These are phyloP conservation scores for Curvularia sp. DNA, from an alignment of 2,329 filamentous ascomycete genomes.

Conservation along the genomic window DNA sequence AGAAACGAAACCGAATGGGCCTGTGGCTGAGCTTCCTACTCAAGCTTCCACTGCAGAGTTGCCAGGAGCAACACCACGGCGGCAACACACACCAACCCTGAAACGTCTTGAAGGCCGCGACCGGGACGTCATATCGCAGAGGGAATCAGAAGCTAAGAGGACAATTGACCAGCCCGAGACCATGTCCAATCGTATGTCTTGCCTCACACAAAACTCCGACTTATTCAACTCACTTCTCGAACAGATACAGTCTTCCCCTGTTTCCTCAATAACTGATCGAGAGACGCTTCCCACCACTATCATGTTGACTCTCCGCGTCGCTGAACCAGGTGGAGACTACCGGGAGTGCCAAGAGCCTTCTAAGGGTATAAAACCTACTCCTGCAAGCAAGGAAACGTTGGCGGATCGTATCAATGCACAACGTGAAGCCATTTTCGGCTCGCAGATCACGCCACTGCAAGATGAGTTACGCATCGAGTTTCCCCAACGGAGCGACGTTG, in stretches of 20 bases:
- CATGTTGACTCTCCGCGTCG: neutral
- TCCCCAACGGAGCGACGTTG: slow-evolving; percentile 5
- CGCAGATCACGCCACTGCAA: slow-evolving; percentile 6
- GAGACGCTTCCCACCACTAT: neutral
- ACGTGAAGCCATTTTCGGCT: slow-evolving; percentile 20
- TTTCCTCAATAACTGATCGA: neutral
- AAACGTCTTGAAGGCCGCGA: slow-evolving; percentile 11
- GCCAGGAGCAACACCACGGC: neutral
- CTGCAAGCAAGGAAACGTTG: slow-evolving; percentile 14
- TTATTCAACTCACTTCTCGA: slow-evolving; percentile 14
- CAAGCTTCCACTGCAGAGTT: slow-evolving; percentile 1
- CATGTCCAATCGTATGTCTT: neutral
- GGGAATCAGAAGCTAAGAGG: neutral
- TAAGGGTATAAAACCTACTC: neutral
- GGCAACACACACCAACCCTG: slow-evolving; percentile 7
- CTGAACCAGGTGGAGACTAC: neutral
- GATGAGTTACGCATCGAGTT: slow-evolving; percentile 14
- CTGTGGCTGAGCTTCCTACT: neutral
- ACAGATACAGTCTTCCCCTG: slow-evolving; percentile 2
- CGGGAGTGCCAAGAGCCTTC: slow-evolving; percentile 5
- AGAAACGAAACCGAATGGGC: neutral
- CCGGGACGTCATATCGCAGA: neutral
- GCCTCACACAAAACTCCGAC: neutral
- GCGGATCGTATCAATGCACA: slow-evolving; percentile 20
- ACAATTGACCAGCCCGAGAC: neutral